These are phyloP conservation scores for Podila epicladia DNA, from an alignment of 192 early-diverging fungal genomes.

Conservation along the genomic window DNA sequence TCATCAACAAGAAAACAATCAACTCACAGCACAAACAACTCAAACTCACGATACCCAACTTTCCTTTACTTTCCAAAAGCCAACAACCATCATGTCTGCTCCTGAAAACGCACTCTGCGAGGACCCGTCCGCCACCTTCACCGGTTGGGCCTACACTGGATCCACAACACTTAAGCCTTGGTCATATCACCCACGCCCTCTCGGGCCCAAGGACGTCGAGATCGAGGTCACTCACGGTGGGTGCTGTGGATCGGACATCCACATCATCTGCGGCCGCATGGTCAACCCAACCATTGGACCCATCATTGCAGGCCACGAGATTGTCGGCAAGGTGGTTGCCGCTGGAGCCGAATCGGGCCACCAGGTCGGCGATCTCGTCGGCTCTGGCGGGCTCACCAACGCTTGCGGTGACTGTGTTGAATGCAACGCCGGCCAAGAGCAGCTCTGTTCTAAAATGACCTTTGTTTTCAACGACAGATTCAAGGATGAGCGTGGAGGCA, in stretches of 20 bases:
- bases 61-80: neutral
- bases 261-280: conserved; percentile 73
- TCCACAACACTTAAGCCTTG: conserved; percentile 44
- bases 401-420: conserved; percentile 61
- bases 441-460: conserved; percentile 50
- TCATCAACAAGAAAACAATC: too few relatives aligned
- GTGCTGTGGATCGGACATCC: conserved; percentile 81
- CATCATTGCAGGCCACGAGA: conserved; percentile 60
- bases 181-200: conserved; percentile 65
- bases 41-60: too few relatives aligned
- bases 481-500: conserved; percentile 65
- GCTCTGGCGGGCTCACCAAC: conserved; percentile 71
- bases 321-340: conserved; percentile 53
- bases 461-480: conserved; percentile 67
- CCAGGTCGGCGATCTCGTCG: conserved; percentile 69
- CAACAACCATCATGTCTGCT: neutral
- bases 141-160: conserved; percentile 51
- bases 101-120: conserved; percentile 49
- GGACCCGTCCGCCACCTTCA: conserved; percentile 58
- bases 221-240: conserved; percentile 82
- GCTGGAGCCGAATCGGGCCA: conserved; percentile 48
- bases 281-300: conserved; percentile 27
- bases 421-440: conserved; percentile 39
- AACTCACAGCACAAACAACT: neutral
- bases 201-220: conserved; percentile 72